These are phyloP conservation scores for Kodamaea kaohsiungensis DNA, from an alignment of 805 yeast species.

Conservation along the genomic window DNA sequence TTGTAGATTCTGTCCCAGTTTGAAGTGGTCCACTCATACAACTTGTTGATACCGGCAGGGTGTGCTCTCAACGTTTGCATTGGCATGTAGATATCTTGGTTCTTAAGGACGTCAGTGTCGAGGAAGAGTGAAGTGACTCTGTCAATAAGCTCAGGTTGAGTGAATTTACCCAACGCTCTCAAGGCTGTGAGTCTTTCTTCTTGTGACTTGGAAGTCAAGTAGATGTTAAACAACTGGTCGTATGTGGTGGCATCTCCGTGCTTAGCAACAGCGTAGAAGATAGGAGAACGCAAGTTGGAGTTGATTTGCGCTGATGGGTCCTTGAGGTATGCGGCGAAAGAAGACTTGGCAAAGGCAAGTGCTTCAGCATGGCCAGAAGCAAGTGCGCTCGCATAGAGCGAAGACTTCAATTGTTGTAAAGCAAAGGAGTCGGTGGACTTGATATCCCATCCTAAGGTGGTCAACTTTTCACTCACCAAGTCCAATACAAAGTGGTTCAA, in stretches of 20 bases:
- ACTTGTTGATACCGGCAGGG: constrained; percentile 61
- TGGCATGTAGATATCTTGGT: constrained; percentile 77
- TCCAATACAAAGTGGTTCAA: constrained; percentile 54
- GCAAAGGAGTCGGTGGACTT: constrained; percentile 54
- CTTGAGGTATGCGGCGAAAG: constrained; percentile 53
- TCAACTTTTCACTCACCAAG: constrained; percentile 55
- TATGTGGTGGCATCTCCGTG: constrained; percentile 62
- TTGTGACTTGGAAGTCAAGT: constrained; percentile 57
- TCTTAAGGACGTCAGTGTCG: constrained; percentile 56
- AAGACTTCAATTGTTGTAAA: constrained; percentile 65
- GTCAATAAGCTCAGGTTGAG: constrained; percentile 49
- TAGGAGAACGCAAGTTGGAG: constrained; percentile 68
- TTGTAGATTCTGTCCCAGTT: constrained; percentile 73
- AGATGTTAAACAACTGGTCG: constrained; percentile 60
- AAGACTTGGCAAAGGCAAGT: constrained; percentile 45
- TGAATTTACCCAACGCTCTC: constrained; percentile 65
- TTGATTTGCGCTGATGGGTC: constrained; percentile 65
- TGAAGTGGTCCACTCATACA: constrained; percentile 70
- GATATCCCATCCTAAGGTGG: constrained; percentile 66
- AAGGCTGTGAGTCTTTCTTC: constrained; percentile 75
- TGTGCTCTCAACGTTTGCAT: constrained; percentile 70
- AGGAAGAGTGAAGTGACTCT: constrained; percentile 58
- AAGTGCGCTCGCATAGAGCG: constrained; percentile 62
- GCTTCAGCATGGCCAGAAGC: constrained; percentile 50
- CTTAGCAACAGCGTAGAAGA: constrained; percentile 67